Base-by-base conservation (phyloP, 129 eudicot species). In the Flaveria sonorensis region DNA sequence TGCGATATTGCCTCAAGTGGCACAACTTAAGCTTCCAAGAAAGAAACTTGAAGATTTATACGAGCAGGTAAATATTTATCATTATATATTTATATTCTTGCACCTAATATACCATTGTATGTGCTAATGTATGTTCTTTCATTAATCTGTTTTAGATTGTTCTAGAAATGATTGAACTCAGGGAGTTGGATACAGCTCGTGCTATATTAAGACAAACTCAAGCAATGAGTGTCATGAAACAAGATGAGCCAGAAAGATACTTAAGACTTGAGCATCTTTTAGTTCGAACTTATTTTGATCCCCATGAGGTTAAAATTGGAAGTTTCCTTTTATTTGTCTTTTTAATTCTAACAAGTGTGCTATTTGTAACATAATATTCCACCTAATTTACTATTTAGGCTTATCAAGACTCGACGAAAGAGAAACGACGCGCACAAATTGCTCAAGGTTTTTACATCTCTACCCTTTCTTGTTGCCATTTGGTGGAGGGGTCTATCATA, bases 241-340 rank as follows among this genome's bases (percentile, higher is more conserved):
- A 92, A 80, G 99, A 95, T 82, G 88, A 95, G 66, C 99, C 99
- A 16, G 99, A 95, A 83, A 85, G 99, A 82, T 95, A 95, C 76
- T 75, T 92, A 75, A 80, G 97, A 62, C 96, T 95, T 28, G 99
- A 95, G 76, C 99, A 95, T 86, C 91, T 95, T 50, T 92, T 95
- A n/a, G 97, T 95, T 65, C 87, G 97, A 79, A 95, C 99, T n/a
- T 95, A 95, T 81, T 95, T 95, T 86, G 99, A 95, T 83, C 99
- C 97, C 15, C 86, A 88, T 77, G 99, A 95, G 97, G 99, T 91
- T 68, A 70, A 79, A 6, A 16, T 63, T 40, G 19, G 43, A 61
- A 24, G 26, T 76, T 70, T 9, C 51, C 16, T 19, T 2, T 53
- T 40, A 14, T 50, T 79, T 70, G 10, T 10, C 18, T 19, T 50